Conservation (phyloP, 257 asterid genomes). For the Plectranthus barbatus region DNA sequence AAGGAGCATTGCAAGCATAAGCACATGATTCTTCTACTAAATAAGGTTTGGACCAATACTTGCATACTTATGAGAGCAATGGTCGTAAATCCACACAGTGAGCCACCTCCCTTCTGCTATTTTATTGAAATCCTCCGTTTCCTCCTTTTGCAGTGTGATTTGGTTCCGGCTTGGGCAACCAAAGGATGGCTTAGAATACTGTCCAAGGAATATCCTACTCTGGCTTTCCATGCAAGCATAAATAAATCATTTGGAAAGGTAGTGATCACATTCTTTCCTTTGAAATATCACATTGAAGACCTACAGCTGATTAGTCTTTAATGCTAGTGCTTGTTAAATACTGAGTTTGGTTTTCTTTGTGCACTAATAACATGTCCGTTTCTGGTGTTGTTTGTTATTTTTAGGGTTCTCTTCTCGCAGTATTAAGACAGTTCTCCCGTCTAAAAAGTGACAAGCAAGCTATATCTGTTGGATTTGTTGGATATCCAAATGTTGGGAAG, state of each 20-base stretch:
- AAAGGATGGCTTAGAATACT: constrained; percentile 90
- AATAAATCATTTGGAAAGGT: constrained; percentile 98
- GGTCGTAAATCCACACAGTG: background rate
- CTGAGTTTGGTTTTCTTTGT: background rate
- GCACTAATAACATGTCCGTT: background rate
- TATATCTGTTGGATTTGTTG: constrained; percentile 94
- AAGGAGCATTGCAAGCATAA: constrained; percentile 89
- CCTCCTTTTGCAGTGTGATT: constrained; percentile 59
- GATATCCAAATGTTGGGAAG: constrained; percentile 97
- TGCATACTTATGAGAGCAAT: background rate
- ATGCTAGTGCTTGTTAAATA: background rate
- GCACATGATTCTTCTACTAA: constrained; percentile 78
- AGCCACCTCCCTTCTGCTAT: background rate
- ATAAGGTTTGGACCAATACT: constrained; percentile 45
- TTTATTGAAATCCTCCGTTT: background rate
- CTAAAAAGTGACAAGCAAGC: constrained; percentile 91
- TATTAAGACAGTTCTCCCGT: constrained; percentile 83
- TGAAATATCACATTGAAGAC: background rate
- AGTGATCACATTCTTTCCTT: constrained; percentile 2
- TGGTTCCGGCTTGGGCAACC: constrained; percentile 94
- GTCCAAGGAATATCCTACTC: constrained; percentile 83
- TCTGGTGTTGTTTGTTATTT: background rate
- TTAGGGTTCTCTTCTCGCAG: constrained; percentile 86
- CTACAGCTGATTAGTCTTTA: background rate
- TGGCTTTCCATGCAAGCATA: constrained; percentile 94